Percentiles rank a stretch among this genome's conserved stretches.
Conservation (phyloP, 2,329 filamentous ascomycete species). For the Xylaria sp. region DNA sequence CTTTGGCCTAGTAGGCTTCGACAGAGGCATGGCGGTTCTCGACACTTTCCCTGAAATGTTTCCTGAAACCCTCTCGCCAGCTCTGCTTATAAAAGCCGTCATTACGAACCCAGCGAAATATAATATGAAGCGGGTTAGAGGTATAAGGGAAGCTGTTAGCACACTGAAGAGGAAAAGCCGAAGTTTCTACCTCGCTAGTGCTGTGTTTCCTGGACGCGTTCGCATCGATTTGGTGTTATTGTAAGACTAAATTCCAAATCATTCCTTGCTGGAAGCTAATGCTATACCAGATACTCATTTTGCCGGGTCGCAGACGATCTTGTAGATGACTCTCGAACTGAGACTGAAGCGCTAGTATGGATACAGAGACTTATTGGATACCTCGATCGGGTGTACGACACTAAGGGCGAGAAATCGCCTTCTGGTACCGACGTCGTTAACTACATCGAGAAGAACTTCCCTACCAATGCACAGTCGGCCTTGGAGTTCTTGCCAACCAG, state of each 20-base stretch:
- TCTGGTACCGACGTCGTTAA: conserved; percentile 39
- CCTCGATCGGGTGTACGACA: conserved; percentile 63
- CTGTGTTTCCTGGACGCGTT: conserved; percentile 73
- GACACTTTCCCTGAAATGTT: conserved; percentile 71
- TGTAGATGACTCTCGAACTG: conserved; percentile 69
- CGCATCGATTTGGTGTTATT: conserved; percentile 74
- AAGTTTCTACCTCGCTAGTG: conserved; percentile 78
- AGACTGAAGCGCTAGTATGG: conserved; percentile 65
- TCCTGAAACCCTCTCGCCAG: conserved; percentile 59
- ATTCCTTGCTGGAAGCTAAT: conserved; percentile 27
- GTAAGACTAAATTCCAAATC: conserved; percentile 49
- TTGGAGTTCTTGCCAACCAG: conserved; percentile 67
- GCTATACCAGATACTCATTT: conserved; percentile 69
- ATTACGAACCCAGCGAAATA: conserved; percentile 59
- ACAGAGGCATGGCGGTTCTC: conserved; percentile 73
- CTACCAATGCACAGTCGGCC: conserved; percentile 61
- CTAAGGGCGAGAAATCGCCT: conserved; percentile 43
- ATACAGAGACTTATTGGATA: conserved; percentile 67
- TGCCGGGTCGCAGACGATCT: conserved; percentile 79
- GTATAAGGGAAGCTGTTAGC: conserved; percentile 67
- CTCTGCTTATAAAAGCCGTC: conserved; percentile 63
- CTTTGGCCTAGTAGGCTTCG: conserved; percentile 74
- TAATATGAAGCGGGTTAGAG: conserved; percentile 66
- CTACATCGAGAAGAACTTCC: conserved; percentile 63
- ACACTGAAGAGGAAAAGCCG: conserved; percentile 72